Conservation (phyloP, 306 rosid species). For the Acacia acuminata region DNA sequence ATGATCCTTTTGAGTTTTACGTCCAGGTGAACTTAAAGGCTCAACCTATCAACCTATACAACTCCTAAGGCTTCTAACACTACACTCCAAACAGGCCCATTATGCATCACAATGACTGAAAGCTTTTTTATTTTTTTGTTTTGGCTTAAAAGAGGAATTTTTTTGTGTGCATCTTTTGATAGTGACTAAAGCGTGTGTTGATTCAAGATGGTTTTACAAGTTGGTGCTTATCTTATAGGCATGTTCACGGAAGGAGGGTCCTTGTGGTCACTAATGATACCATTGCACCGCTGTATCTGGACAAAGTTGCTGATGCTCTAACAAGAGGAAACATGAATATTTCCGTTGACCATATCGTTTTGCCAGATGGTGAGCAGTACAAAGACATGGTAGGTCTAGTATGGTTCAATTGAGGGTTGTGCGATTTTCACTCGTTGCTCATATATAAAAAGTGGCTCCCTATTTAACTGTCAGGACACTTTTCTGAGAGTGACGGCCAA, state of each 20-base stretch:
- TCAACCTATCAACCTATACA: too few relatives aligned
- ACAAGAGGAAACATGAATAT: constrained; percentile 74
- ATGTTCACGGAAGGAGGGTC: constrained; percentile 91
- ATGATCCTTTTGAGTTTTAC: too few relatives aligned
- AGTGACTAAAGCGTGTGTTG: background rate
- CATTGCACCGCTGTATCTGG: constrained; percentile 77
- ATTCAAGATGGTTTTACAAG: background rate
- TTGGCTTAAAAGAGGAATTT: background rate
- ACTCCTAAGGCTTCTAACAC: too few relatives aligned
- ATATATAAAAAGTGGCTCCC: constrained; percentile 26
- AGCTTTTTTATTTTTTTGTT: too few relatives aligned
- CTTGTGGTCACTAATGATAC: constrained; percentile 86
- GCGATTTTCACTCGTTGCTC: background rate
- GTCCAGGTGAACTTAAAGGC: too few relatives aligned
- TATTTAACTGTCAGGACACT: constrained; percentile 62
- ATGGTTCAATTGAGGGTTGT: background rate
- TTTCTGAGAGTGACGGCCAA: constrained; percentile 92
- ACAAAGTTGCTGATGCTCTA: constrained; percentile 75
- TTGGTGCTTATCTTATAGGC: constrained; percentile 45
- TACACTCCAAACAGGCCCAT: too few relatives aligned
- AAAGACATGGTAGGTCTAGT: constrained; percentile 74
- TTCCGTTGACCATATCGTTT: constrained; percentile 73
- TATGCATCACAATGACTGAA: background rate
- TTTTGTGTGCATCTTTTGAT: background rate
- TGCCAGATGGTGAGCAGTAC: constrained; percentile 90